A percentile compares a stretch with the other conserved stretches of the same genome.
Conservation (phyloP, 495 filamentous ascomycete species). For the Penicillium flavigenum region DNA sequence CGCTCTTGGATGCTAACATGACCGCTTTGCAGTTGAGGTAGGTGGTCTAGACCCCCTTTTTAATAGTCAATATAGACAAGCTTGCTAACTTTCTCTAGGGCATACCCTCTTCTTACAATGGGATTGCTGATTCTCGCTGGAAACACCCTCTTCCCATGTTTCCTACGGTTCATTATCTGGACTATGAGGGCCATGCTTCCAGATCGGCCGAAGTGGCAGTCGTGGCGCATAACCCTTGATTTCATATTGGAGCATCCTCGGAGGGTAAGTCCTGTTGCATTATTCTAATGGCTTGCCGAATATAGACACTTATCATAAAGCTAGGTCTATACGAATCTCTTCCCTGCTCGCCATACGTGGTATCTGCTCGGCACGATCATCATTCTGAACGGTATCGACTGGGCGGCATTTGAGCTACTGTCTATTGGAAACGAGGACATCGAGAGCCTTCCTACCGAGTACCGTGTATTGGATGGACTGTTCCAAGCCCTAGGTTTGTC, state of each 20-base stretch:
- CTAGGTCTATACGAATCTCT: slow-evolving; percentile 72
- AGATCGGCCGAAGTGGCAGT: slow-evolving; percentile 40
- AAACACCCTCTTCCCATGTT: slow-evolving; percentile 78
- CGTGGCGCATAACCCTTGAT: slow-evolving; percentile 63
- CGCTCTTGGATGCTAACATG: slow-evolving; percentile 80
- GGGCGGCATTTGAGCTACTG: slow-evolving; percentile 76
- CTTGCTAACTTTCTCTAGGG: slow-evolving; percentile 25
- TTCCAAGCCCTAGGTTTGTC: slow-evolving; percentile 67
- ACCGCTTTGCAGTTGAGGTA: slow-evolving; percentile 45
- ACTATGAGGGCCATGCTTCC: slow-evolving; percentile 51
- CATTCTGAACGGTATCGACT: slow-evolving; percentile 75
- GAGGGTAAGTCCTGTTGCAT: slow-evolving; percentile 43
- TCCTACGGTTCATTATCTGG: slow-evolving; percentile 77
- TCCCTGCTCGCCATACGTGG: slow-evolving; percentile 74
- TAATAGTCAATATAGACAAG: not conserved
- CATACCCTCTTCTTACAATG: slow-evolving; percentile 75
- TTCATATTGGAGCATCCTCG: slow-evolving; percentile 82
- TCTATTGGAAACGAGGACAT: slow-evolving; percentile 70
- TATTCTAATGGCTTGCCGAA: not conserved
- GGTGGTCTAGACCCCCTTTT: not conserved
- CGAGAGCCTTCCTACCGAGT: slow-evolving; percentile 52
- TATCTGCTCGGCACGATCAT: slow-evolving; percentile 74
- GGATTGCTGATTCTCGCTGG: slow-evolving; percentile 76
- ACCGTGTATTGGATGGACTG: slow-evolving; percentile 70
- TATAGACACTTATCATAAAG: slow-evolving; percentile 2